phyloP scores from a whole-genome alignment of 83 land plant species.

The Picea engelmannii region DNA sequence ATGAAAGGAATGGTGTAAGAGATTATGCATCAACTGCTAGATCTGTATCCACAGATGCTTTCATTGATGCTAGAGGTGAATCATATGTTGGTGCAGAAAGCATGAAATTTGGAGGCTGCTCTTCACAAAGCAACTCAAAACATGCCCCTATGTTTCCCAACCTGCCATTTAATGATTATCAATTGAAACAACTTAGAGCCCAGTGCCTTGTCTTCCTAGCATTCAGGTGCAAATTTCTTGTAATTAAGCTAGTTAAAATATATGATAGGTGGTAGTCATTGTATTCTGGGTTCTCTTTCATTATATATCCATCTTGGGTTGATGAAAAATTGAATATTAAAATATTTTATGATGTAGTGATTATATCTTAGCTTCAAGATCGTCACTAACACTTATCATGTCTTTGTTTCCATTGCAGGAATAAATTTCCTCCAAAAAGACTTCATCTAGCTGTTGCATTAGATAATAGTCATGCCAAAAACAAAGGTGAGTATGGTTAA shows the following conservation, averaged over 20 bases:
- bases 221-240: slow-evolving; percentile 53
- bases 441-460: slow-evolving; percentile 70
- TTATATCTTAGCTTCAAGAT: neutral
- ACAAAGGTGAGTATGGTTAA: slow-evolving; percentile 18
- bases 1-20: slow-evolving; percentile 9
- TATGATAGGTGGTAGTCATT: neutral
- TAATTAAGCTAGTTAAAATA: neutral
- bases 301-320: neutral
- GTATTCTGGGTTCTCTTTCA: neutral
- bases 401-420: slow-evolving; percentile 24
- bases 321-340: neutral
- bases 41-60: neutral
- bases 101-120: slow-evolving; percentile 12
- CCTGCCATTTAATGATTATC: slow-evolving; percentile 77
- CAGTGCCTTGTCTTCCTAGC: slow-evolving; percentile 96
- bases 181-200: slow-evolving; percentile 94
- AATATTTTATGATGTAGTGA: neutral
- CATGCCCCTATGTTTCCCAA: slow-evolving; percentile 17
- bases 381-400: neutral
- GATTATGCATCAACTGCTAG: slow-evolving; percentile 11
- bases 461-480: slow-evolving; percentile 32
- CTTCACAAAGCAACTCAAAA: slow-evolving; percentile 29
- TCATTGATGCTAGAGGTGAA: slow-evolving; percentile 15
- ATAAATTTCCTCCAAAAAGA: slow-evolving; percentile 27
- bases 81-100: slow-evolving; percentile 21